Percentiles rank a stretch among this genome's conserved stretches.
Evolutionary conservation across 148 eudicot genomes (phyloP).

Genomic region (Rheum nobile): DNA sequence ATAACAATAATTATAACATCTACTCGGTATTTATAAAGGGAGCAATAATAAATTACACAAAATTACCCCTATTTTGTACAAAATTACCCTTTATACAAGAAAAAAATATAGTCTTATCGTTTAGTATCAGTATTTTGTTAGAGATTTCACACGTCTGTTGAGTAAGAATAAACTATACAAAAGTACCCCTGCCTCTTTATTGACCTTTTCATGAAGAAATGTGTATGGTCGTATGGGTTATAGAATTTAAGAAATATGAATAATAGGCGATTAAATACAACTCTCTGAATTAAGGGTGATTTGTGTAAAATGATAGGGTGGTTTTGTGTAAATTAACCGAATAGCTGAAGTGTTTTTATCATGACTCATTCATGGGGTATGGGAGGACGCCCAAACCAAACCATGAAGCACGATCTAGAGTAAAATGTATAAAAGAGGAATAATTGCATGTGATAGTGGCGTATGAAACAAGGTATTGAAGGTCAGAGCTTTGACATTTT

Average conservation of each 20-base stretch:
- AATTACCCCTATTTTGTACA: neutral
- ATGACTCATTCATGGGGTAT: neutral
- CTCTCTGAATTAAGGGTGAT: neutral
- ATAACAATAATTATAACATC: neutral
- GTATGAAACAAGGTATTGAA: neutral
- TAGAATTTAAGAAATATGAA: no score
- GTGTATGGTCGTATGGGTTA: neutral
- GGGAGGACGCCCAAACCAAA: neutral
- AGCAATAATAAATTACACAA: neutral
- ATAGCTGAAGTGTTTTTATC: neutral
- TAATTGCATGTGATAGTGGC: neutral
- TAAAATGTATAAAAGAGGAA: neutral
- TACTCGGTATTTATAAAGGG: neutral
- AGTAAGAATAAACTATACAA: no score
- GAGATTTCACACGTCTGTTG: no score
- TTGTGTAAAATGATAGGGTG: neutral
- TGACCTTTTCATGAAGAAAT: no score
- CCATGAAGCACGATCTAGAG: neutral
- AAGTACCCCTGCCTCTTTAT: no score
- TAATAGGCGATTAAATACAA: neutral
- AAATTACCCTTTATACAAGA: neutral
- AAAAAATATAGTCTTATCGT: no score
- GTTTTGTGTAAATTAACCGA: neutral
- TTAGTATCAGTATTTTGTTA: no score
- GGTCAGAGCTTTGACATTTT: conserved; percentile 4